Base-by-base conservation (phyloP, 441 rosid species). In the Brassica balearica region DNA sequence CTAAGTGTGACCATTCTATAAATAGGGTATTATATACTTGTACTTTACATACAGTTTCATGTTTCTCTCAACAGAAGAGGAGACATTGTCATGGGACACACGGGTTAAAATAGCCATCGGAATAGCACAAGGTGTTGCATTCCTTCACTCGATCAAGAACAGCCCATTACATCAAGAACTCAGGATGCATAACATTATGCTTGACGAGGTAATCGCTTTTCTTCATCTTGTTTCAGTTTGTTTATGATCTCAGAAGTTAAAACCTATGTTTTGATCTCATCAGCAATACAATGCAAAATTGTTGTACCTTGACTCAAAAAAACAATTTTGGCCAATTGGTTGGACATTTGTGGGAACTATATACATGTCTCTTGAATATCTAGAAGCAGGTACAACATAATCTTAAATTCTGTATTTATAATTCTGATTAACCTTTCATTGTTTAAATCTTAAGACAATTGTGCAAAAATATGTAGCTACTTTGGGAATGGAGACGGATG, bases 71-170 rank as follows among this genome's bases (percentile, higher is more conserved):
- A 25, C 68, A 62, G 69, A 46, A 43, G 48, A 17, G 29, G 61
- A 25, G 17, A 2, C 9, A 46, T 15, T 72, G 69, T 20, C 61
- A 3, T 72, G 76, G 76, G 29, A 4, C 6, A 72, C 12, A 46
- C 61, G 69, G 12, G 9, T 72, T 46, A 27, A 72, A 20, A 72
- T 72, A 62, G 76, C 76, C 32, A 46, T 27, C 9, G 48, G 19
- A 25, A 46, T 8, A 72, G 76, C 69, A 15, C 76, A 72, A 62
- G 60, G 48, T 17, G 3, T 72, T 73, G 29, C 32, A 15, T 73
- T 46, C 29, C 5, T 62, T n/a, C 61, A 73, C 48, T 73, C 76
- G 12, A 17, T 62, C 61, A 73, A 22, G 61, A 62, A 46, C 19
- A 27, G 29, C 20, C 7, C 46, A 22, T 4, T 72, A 43, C 4